These are phyloP conservation scores for Tillandsia leiboldiana DNA, from an alignment of 176 grass and related monocot genomes.

Conservation along the genomic window DNA sequence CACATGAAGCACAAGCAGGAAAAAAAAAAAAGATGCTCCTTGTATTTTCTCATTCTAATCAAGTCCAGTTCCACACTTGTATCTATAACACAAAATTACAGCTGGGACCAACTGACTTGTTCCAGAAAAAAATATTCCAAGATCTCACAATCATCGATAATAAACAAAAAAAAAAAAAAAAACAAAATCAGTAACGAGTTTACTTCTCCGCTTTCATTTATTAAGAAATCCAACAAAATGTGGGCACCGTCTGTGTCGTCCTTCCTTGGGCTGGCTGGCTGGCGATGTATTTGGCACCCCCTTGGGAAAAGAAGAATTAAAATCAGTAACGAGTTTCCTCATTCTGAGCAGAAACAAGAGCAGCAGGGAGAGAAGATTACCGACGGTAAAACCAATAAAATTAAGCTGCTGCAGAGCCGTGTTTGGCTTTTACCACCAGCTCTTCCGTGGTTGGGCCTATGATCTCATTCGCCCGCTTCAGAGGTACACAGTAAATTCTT, in stretches of 20 bases:
- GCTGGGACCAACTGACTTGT: too few relatives aligned
- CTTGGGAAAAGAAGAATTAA: neutral
- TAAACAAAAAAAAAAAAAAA: neutral
- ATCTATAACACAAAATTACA: too few relatives aligned
- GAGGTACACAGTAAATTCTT: conserved; percentile 66
- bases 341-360: neutral
- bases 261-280: too few relatives aligned
- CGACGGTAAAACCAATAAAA: conserved; percentile 16
- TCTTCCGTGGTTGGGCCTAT: conserved; percentile 85
- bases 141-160: too few relatives aligned
- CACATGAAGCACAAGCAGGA: too few relatives aligned
- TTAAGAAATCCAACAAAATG: neutral
- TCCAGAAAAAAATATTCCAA: neutral
- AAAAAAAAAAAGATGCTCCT: too few relatives aligned
- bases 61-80: too few relatives aligned
- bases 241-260: neutral
- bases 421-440: conserved; percentile 62
- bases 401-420: conserved; percentile 22
- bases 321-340: neutral
- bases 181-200: too few relatives aligned
- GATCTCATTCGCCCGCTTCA: conserved; percentile 78
- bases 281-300: too few relatives aligned
- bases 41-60: too few relatives aligned
- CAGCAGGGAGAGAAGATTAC: conserved; percentile 2
- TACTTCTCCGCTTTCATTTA: neutral